A percentile compares a stretch with the other conserved stretches of the same genome.
These are phyloP conservation scores for Potentilla sterilis DNA, from an alignment of 306 rosid genomes.

Conservation along the genomic window DNA sequence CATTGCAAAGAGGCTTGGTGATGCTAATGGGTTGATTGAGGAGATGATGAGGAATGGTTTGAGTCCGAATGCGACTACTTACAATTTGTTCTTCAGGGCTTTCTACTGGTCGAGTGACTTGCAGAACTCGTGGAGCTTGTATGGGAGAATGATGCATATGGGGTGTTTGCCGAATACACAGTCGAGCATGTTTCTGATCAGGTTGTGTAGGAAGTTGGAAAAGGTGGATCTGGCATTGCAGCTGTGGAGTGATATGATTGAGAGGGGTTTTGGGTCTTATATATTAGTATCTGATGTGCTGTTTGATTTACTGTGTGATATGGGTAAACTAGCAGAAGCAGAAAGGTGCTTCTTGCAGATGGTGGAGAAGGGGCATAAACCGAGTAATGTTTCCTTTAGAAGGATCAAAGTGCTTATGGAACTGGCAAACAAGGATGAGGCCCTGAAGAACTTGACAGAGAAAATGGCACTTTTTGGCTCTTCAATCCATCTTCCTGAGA, in stretches of 20 bases:
- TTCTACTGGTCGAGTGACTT: constrained; percentile 78
- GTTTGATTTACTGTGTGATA: constrained; percentile 81
- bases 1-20: constrained; percentile 81
- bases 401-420: constrained; percentile 92
- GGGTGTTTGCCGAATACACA: constrained; percentile 79
- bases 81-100: constrained; percentile 76
- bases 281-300: constrained; percentile 79
- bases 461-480: constrained; percentile 59
- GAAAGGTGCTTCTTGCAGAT: constrained; percentile 85
- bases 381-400: constrained; percentile 68
- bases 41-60: constrained; percentile 71
- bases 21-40: constrained; percentile 65
- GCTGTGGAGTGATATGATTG: constrained; percentile 87
- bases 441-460: constrained; percentile 56
- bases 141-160: constrained; percentile 57
- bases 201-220: constrained; percentile 68
- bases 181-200: constrained; percentile 83
- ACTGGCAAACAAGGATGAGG: constrained; percentile 63
- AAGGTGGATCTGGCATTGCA: constrained; percentile 77
- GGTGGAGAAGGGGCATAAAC: constrained; percentile 85
- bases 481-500: constrained; percentile 35
- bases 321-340: constrained; percentile 71
- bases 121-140: constrained; percentile 66
- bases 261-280: constrained; percentile 81
- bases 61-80: constrained; percentile 74